Base-by-base conservation (phyloP, 208 protist genomes). In the Crithidia thermophila region DNA sequence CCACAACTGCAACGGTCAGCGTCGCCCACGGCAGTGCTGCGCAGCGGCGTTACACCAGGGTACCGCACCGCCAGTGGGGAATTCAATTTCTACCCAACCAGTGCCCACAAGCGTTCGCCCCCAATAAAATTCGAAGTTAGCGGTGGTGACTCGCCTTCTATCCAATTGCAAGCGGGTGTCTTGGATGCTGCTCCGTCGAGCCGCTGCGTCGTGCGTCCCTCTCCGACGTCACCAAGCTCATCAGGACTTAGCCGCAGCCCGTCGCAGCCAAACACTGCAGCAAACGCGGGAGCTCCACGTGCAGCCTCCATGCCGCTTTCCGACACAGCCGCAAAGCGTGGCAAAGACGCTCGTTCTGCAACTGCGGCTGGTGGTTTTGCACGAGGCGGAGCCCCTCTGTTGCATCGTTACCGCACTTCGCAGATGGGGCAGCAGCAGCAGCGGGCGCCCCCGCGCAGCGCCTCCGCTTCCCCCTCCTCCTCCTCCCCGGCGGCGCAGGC, bases 41-140 rank as follows among this genome's bases (percentile, higher is more conserved):
- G 9, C 3, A 3, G 13, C 57, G 43, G 18, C 11, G 30, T 39
- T 25, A 43, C 4, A 16, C 28, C 9, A 7, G 64, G 62, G 8
- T 81, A 77, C 51, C 57, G 33, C 20, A 73, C 75, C 46, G 39
- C 72, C 18, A 79, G 70, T 42, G 80, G 75, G 27, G 77, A 68
- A 7, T 72, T 66, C 52, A 82, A 62, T 40, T 81, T 77, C 57
- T 84, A 86, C 37, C 77, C 84, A 33, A 82, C 80, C 16, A 82
- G 39, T 18, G 52, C 75, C 21, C 80, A 82, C 55, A 81, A 82
- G 45, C 77, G 74, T 10, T 45, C 30, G 18, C 59, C 36, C 3
- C 23, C 16, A 5, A 13, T 16, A 4, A 36, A 49, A 1, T 7
- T 16, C 16, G 45, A 39, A 4, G 33, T n/a, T 0, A 37, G 45